Base-by-base conservation (phyloP, 106 monocot species). In the Dendrobium catenatum region DNA sequence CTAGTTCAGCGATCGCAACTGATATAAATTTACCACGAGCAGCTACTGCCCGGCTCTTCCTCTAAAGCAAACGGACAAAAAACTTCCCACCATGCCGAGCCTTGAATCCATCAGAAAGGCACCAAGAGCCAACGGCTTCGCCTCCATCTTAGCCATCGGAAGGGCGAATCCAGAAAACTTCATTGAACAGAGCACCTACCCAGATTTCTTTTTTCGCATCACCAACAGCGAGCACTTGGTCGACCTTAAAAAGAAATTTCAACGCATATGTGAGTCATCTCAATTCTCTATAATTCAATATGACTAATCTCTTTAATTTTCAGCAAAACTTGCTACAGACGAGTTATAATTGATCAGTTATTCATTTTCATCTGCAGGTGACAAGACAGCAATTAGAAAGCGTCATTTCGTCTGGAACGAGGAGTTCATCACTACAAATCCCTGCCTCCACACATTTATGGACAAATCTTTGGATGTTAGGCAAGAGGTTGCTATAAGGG, bases 161-260 rank as follows among this genome's bases (percentile, higher is more conserved):
- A 51, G 17, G 40, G 77, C 77, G 17, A 77, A 77, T 10, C 77
- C 77, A 0, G 40, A 26, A 24, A 77, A 48, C 27, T 26, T 54
- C 13, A 54, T 77, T 11, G 49, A 77, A 41, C 77, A 77, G 26
- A 77, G 59, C 59, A 19, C 51, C 1, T 86, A 43, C 33, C 79
- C 86, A 2, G 86, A 82, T 40, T 86, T 82, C 76, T 86, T 78
- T 26, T 77, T 77, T 9, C 47, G 77, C 1, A 15, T 77, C 26
- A 77, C 77, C 51, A 77, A 77, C 51, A 77, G 77, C 77, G 77
- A 77, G 26, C 77, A 77, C 54, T 41, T 51, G 77, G 26, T 77
- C 47, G 26, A 77, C 17, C 29, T 77, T 31, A 77, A 54, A 15
- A 43, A 74, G 20, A 74, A 74, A 43, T 74, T 74, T 20, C 43